These are phyloP conservation scores for Magnolia kwangsiensis DNA, from an alignment of 164 flowering plant species.

Conservation along the genomic window DNA sequence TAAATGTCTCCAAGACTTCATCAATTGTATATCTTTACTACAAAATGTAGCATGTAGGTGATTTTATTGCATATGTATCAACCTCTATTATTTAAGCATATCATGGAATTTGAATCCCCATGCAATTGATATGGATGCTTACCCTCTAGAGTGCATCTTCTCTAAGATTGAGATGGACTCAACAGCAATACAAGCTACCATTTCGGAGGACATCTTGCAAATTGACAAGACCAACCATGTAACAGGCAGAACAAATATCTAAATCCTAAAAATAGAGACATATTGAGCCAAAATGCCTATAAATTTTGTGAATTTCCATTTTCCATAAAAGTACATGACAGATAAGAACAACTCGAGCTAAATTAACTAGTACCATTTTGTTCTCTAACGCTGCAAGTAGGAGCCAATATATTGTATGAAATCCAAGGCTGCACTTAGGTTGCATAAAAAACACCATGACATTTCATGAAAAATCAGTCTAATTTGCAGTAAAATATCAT, in stretches of 20 bases:
- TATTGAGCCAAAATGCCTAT: no score
- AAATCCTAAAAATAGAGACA: not conserved
- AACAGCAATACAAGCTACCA: constrained; percentile 89
- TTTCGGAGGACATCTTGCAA: constrained; percentile 76
- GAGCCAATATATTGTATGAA: no score
- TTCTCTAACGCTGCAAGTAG: no score
- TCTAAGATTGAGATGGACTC: constrained; percentile 84
- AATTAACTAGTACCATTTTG: no score
- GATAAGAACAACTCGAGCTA: no score
- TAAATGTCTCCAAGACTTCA: not conserved
- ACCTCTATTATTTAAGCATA: no score
- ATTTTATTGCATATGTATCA: not conserved
- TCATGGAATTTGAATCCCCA: not conserved
- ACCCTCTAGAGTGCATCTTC: constrained; percentile 89
- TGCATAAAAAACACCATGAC: no score
- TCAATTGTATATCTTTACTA: not conserved
- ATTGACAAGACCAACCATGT: constrained; percentile 8
- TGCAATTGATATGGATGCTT: constrained; percentile 8
- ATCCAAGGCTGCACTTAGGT: no score
- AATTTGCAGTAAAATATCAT: no score
- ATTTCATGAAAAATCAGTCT: no score
- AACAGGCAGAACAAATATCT: not conserved
- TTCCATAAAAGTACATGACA: no score
- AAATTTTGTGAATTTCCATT: no score
- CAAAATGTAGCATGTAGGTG: not conserved